Conservation (phyloP, 2,329 filamentous ascomycete species). For the Aspergillus unguis region DNA sequence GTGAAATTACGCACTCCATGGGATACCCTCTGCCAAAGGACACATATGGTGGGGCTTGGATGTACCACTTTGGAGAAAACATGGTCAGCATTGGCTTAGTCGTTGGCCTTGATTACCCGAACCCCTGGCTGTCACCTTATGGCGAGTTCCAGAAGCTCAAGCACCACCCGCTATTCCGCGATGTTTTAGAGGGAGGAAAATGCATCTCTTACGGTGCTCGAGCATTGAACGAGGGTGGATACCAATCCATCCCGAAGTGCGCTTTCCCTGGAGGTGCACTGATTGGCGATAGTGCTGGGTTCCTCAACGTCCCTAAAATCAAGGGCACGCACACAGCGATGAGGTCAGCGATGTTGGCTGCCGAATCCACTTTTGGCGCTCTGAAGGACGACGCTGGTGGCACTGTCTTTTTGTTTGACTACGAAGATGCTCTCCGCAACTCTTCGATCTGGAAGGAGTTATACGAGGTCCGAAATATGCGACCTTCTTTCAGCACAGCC, state of each 20-base stretch:
- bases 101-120: slow-evolving; percentile 89
- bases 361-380: slow-evolving; percentile 82
- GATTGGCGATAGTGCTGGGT: slow-evolving; percentile 93
- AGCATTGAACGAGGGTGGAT: slow-evolving; percentile 88
- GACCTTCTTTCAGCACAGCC: slow-evolving; percentile 85
- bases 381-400: slow-evolving; percentile 58
- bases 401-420: slow-evolving; percentile 88
- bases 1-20: slow-evolving; percentile 82
- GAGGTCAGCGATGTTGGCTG: slow-evolving; percentile 94
- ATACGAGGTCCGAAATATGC: slow-evolving; percentile 94
- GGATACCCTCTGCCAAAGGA: slow-evolving; percentile 85
- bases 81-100: slow-evolving; percentile 89
- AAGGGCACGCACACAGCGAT: slow-evolving; percentile 98
- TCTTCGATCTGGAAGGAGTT: slow-evolving; percentile 93
- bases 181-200: slow-evolving; percentile 89
- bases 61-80: slow-evolving; percentile 99
- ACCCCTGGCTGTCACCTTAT: slow-evolving; percentile 95
- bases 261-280: slow-evolving; percentile 93
- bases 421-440: slow-evolving; percentile 81
- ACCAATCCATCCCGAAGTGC: slow-evolving; percentile 95
- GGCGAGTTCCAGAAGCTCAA: slow-evolving; percentile 98
- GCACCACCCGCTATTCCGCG: slow-evolving; percentile 85
- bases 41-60: slow-evolving; percentile 96
- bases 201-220: slow-evolving; percentile 95
- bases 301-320: slow-evolving; percentile 96